These are phyloP conservation scores for Talaromyces piceae DNA, from an alignment of 2,329 filamentous ascomycete genomes.

Conservation along the genomic window DNA sequence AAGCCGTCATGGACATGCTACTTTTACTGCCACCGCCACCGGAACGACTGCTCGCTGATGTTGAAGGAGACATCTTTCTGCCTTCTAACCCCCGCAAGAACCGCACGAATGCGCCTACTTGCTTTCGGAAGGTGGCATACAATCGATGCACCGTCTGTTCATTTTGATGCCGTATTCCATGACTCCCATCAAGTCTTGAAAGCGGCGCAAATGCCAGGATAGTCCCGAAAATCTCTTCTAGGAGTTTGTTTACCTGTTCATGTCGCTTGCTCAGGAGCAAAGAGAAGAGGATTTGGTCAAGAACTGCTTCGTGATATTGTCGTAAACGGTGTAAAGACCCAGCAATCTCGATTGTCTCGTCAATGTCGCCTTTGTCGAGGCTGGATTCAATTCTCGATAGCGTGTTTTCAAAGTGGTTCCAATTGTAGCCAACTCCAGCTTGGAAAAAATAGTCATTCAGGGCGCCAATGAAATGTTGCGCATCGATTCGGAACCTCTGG, in stretches of 20 bases:
- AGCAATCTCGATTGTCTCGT: conserved; percentile 40
- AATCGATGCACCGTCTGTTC: conserved; percentile 43
- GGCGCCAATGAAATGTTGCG: conserved; percentile 68
- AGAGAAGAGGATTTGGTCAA: conserved; percentile 68
- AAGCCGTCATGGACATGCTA: conserved; percentile 5
- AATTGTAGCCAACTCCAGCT: conserved; percentile 64
- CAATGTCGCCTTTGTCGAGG: conserved; percentile 43
- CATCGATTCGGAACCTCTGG: conserved; percentile 64
- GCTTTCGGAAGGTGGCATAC: conserved; percentile 61
- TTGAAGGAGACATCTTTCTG: conserved; percentile 48
- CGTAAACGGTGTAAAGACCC: conserved; percentile 61
- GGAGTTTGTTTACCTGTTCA: conserved; percentile 60
- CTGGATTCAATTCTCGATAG: conserved; percentile 56
- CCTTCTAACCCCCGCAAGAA: conserved; percentile 61
- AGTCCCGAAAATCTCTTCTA: conserved; percentile 68
- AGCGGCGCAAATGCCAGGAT: conserved; percentile 61
- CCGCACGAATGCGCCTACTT: conserved; percentile 65
- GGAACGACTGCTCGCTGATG: conserved; percentile 17
- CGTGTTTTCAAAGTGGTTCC: conserved; percentile 61
- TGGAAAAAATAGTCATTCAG: conserved; percentile 75
- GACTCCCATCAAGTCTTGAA: conserved; percentile 29
- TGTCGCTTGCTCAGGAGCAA: conserved; percentile 60
- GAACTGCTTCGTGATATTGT: conserved; percentile 61
- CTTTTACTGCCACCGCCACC: conserved; percentile 15
- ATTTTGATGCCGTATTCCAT: conserved; percentile 31